Base-by-base conservation (phyloP, 768 basidiomycete genomes). In the Kwoniella newhampshirensis region DNA sequence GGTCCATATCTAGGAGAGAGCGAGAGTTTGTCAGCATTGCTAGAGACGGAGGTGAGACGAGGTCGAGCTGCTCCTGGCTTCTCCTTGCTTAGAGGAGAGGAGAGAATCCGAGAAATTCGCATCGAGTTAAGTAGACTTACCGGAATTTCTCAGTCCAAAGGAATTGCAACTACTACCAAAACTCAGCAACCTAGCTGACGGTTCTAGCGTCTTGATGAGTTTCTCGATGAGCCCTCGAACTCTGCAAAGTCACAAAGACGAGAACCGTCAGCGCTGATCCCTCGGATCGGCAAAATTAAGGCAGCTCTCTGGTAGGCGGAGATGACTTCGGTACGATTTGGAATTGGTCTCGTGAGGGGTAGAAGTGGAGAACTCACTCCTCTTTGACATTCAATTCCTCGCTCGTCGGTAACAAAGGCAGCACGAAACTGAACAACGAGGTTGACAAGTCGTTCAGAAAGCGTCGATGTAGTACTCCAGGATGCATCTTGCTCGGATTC, bases 101-200 rank as follows among this genome's bases (percentile, higher is more conserved):
- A 45, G 18, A 39, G n/a, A n/a, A n/a, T n/a, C n/a, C n/a, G n/a
- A n/a, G n/a, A n/a, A n/a, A n/a, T n/a, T n/a, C n/a, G n/a, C n/a
- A n/a, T n/a, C n/a, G 41, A 13, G 15, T 4, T 23, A 47, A 25
- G 21, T 39, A 30, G 21, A 65, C 80, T 54, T 50, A 89, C 93
- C 93, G 60, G 91, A 94, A 79, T 97, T 96, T 66, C 91, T 83
- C 68, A 98, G 83, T 74, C 90, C 92, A 81, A 98, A 94, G 57
- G 93, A 92, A 71, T 97, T 98, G 11, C 92, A 93, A 35, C 91
- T 96, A 74, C 90, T 92, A 30, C 94, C 94, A 75, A 99, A 99
- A 54, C 91, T 91, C 66, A 94, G 78, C 66, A 99, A 80, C 51
- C 89, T 85, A 63, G 88, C 88, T 67, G 90, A 83, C 41, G 92